Evolutionary conservation across 1,139 yeast genomes (phyloP).

Genomic region (Lodderomyces elongisporus): DNA sequence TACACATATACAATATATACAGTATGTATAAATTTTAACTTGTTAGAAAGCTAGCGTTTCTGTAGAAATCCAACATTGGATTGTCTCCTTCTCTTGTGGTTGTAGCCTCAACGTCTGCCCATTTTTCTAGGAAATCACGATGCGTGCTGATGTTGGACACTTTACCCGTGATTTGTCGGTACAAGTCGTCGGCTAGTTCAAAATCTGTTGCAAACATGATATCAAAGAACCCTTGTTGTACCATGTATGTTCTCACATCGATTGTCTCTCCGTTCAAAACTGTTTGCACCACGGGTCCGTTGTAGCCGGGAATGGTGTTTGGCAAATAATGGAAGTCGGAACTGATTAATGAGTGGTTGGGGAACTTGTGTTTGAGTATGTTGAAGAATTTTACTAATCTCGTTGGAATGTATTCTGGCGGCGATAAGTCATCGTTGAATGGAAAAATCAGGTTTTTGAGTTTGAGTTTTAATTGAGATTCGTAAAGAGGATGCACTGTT

Average conservation of each 20-base stretch:
- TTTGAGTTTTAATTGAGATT: conserved; percentile 27
- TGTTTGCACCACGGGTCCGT: conserved; percentile 82
- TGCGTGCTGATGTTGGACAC: conserved; percentile 54
- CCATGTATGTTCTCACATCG: conserved; percentile 72
- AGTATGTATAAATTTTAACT: conserved; percentile 7
- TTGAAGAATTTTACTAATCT: conserved; percentile 63
- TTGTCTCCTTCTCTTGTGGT: conserved; percentile 75
- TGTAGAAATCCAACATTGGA: conserved; percentile 79
- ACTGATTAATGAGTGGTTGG: conserved; percentile 66
- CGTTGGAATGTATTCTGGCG: conserved; percentile 80
- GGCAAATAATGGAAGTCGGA: conserved; percentile 71
- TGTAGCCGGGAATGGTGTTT: conserved; percentile 59
- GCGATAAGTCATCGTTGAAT: conserved; percentile 61
- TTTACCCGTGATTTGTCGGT: conserved; percentile 62
- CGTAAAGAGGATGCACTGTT: conserved; percentile 40
- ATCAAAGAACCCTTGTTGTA: conserved; percentile 78
- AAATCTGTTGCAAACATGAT: conserved; percentile 87
- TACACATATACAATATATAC: too few relatives aligned
- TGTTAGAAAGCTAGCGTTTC: conserved; percentile 69
- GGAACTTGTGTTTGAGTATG: conserved; percentile 60
- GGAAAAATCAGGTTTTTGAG: conserved; percentile 43
- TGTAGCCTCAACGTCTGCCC: conserved; percentile 71
- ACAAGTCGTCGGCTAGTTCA: conserved; percentile 54
- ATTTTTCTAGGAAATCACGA: conserved; percentile 56
- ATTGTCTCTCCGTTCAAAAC: conserved; percentile 64